Conservation (phyloP, 768 basidiomycete species). For the Gautieria morchelliformis region DNA sequence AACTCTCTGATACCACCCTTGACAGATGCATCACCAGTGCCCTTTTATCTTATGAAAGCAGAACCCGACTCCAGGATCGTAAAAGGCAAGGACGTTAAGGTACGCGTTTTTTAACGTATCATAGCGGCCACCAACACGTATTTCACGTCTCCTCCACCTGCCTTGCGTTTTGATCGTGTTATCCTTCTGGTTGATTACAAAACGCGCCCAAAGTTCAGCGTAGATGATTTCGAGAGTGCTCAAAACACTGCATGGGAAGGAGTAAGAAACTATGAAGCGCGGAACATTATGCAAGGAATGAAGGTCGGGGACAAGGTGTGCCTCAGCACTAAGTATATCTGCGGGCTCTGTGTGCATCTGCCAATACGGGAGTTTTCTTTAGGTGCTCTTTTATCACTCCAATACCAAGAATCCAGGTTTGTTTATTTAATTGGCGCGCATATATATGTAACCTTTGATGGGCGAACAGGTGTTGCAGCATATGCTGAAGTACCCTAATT, state of each 20-base stretch:
- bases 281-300: constrained; percentile 81
- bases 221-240: constrained; percentile 73
- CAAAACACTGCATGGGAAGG: constrained; percentile 77
- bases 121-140: too few species aligned
- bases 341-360: neutral
- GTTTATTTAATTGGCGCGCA: constrained; percentile 12
- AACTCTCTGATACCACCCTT: too few species aligned
- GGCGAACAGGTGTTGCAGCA: constrained; percentile 55
- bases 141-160: constrained; percentile 11
- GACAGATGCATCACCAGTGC: neutral
- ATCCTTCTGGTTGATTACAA: neutral
- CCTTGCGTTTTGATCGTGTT: constrained; percentile 6
- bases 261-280: constrained; percentile 76
- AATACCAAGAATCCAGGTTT: constrained; percentile 76
- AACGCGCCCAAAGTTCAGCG: constrained; percentile 52
- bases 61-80: constrained; percentile 78
- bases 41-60: constrained; percentile 71
- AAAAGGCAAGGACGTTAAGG: constrained; percentile 85
- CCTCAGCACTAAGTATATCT: neutral
- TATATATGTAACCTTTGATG: neutral
- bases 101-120: constrained; percentile 7
- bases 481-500: constrained; percentile 59
- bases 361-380: neutral
- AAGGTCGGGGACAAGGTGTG: constrained; percentile 59
- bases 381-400: constrained; percentile 84